Evolutionary conservation across 2,329 filamentous ascomycete genomes (phyloP).

Genomic region (Penicillium psychrosexuale): DNA sequence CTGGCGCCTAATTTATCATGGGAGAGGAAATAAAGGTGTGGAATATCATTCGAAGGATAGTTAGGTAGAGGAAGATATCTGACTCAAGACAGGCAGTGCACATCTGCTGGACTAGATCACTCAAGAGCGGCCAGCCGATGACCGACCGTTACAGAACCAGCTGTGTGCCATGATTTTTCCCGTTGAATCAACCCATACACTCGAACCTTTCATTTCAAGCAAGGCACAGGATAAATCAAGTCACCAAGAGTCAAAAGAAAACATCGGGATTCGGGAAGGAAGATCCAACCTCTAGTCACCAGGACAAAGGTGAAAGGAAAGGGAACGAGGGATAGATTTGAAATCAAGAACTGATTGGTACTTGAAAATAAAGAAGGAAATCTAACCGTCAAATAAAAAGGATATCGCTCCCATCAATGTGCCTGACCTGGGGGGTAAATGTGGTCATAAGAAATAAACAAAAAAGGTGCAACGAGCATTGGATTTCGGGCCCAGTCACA

Average conservation of each 20-base stretch:
- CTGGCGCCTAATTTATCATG: neutral
- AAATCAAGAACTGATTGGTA: constrained; percentile 6
- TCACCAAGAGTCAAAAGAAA: neutral
- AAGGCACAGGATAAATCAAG: neutral
- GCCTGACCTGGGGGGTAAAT: constrained; percentile 5
- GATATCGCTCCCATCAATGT: constrained; percentile 5
- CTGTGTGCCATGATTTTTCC: neutral
- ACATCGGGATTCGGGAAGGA: too few species aligned
- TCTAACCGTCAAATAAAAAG: constrained; percentile 10
- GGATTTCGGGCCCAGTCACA: constrained; percentile 28
- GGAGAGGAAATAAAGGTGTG: neutral
- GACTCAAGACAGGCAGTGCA: neutral
- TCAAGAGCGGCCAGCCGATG: neutral
- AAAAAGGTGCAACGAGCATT: constrained; percentile 26
- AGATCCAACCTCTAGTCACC: neutral
- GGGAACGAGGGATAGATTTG: constrained; percentile 7
- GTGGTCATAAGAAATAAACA: constrained; percentile 10
- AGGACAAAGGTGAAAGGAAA: neutral
- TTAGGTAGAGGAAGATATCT: neutral
- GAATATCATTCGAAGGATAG: neutral
- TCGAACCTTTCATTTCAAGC: neutral
- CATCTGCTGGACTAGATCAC: neutral
- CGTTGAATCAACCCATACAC: neutral
- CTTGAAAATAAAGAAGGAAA: constrained; percentile 6
- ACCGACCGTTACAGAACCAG: neutral